phyloP scores from a whole-genome alignment of 2,329 filamentous ascomycete species.

The Penicillium thymicola region DNA sequence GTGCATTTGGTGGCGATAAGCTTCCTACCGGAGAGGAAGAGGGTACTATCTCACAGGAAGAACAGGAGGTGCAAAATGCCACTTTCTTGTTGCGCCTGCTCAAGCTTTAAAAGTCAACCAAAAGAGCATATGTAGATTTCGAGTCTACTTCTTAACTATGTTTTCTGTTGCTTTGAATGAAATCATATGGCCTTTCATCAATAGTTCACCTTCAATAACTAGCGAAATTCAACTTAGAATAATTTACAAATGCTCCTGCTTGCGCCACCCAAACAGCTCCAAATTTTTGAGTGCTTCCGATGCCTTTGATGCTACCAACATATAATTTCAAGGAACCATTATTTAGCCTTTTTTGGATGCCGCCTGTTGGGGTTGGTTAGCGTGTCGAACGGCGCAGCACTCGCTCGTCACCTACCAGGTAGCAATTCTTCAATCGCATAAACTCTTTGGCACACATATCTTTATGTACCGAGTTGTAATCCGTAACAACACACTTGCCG shows the following conservation, averaged over 20 bases:
- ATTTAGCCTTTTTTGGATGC: conserved; percentile 50
- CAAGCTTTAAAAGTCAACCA: conserved; percentile 56
- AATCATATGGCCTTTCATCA: conserved; percentile 1
- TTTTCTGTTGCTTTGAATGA: conserved; percentile 3
- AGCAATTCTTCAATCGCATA: conserved; percentile 79
- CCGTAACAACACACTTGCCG: conserved; percentile 84
- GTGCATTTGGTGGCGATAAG: conserved; percentile 58
- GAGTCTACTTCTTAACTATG: conserved; percentile 1
- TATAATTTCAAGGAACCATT: background rate
- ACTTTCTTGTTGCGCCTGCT: conserved; percentile 74
- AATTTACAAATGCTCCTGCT: background rate
- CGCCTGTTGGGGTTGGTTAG: conserved; percentile 39
- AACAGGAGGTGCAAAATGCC: conserved; percentile 81
- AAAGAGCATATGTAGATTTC: conserved; percentile 9
- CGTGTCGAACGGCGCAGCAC: background rate
- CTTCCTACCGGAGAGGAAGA: conserved; percentile 53
- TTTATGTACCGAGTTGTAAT: conserved; percentile 87
- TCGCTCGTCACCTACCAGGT: conserved; percentile 60
- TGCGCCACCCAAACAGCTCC: background rate
- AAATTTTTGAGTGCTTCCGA: background rate
- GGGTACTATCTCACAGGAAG: conserved; percentile 71
- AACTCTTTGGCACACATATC: conserved; percentile 89
- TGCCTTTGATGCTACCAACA: background rate
- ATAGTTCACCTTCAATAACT: background rate
- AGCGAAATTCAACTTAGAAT: background rate